Evolutionary conservation across 768 basidiomycete species (phyloP).

Genomic region (Xerocomellus intermedius): DNA sequence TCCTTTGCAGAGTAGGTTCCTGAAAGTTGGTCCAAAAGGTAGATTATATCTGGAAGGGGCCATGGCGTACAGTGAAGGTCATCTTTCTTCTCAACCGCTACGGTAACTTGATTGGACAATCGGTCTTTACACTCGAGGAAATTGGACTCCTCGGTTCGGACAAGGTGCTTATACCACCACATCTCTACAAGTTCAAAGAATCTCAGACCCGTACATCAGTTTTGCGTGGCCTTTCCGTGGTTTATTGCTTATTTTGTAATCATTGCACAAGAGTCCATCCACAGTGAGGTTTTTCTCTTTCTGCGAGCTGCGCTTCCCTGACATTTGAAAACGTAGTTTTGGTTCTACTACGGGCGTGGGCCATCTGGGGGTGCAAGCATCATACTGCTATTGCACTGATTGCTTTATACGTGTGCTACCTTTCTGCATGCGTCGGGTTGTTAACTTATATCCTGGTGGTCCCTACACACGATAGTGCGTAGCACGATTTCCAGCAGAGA

Average conservation of each 20-base stretch:
- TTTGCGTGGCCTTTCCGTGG: slow-evolving; percentile 7
- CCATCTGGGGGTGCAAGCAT: slow-evolving; percentile 13
- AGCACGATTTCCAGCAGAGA: background rate
- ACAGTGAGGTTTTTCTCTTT: background rate
- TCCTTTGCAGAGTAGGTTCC: background rate
- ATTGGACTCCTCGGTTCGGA: slow-evolving; percentile 6
- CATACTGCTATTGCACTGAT: background rate
- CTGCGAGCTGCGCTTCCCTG: background rate
- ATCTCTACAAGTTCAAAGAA: too few species aligned
- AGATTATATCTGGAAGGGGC: slow-evolving; percentile 2
- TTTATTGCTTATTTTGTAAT: background rate
- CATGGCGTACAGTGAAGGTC: slow-evolving; percentile 5
- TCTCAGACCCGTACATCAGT: background rate
- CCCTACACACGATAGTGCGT: background rate
- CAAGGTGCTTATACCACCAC: background rate
- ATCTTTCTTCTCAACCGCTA: slow-evolving; percentile 21
- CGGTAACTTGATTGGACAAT: slow-evolving; percentile 10
- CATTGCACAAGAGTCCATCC: slow-evolving; percentile 9
- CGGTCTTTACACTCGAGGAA: slow-evolving; percentile 10
- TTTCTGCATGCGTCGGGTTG: background rate
- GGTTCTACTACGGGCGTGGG: slow-evolving; percentile 17
- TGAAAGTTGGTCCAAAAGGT: background rate
- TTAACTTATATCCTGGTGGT: background rate
- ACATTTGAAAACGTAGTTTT: slow-evolving; percentile 3
- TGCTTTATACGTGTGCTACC: slow-evolving; percentile 1